Conservation (phyloP, 164 flowering plant species). For the Taxillus chinensis region DNA sequence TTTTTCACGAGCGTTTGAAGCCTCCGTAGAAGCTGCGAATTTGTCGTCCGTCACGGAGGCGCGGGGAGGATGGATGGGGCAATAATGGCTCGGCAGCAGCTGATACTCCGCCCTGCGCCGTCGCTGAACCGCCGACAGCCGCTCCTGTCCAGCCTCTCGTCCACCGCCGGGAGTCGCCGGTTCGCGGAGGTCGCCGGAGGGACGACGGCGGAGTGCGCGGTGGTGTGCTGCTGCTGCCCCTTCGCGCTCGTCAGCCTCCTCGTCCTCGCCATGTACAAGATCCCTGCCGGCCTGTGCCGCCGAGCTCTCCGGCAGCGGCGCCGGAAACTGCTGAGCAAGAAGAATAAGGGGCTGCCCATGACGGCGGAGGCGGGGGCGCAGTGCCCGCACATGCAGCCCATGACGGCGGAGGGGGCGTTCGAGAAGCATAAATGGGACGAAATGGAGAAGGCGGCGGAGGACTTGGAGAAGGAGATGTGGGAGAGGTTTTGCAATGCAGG, state of each 20-base stretch:
- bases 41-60: too few relatives aligned
- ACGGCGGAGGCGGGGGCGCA: neutral
- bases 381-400: neutral
- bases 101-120: slow-evolving; percentile 6
- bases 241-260: slow-evolving; percentile 51
- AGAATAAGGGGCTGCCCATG: slow-evolving; percentile 18
- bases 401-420: neutral
- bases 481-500: slow-evolving; percentile 56
- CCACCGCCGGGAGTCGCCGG: slow-evolving; percentile 17
- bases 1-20: too few relatives aligned
- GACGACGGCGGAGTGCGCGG: slow-evolving; percentile 78
- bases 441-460: slow-evolving; percentile 9
- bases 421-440: neutral
- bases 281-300: slow-evolving; percentile 71
- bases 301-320: slow-evolving; percentile 36
- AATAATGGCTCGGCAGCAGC: neutral
- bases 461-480: slow-evolving; percentile 85
- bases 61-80: neutral
- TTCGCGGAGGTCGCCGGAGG: slow-evolving; percentile 75
- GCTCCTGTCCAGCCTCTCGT: slow-evolving; percentile 9
- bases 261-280: slow-evolving; percentile 50
- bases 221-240: slow-evolving; percentile 84
- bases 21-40: too few relatives aligned
- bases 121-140: slow-evolving; percentile 21
- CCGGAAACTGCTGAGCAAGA: slow-evolving; percentile 17